phyloP scores from a whole-genome alignment of 805 yeast species.

The Tetrapisispora arboricola region DNA sequence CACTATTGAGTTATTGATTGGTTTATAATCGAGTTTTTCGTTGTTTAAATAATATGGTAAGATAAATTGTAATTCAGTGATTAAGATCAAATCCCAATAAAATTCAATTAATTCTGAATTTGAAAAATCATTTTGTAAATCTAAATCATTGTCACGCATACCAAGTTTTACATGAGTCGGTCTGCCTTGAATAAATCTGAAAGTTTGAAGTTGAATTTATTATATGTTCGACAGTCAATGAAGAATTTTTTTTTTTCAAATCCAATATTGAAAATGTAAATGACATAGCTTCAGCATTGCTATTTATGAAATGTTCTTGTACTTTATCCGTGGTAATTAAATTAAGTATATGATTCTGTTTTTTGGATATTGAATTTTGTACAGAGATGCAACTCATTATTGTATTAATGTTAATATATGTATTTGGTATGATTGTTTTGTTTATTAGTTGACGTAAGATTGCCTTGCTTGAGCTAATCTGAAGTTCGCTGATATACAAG shows the following conservation, averaged over 20 bases:
- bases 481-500: too few species aligned
- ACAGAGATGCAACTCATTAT: background rate
- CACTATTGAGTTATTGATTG: slow-evolving; percentile 9
- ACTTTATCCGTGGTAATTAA: slow-evolving; percentile 11
- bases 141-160: slow-evolving; percentile 24
- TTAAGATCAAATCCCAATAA: slow-evolving; percentile 26
- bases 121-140: background rate
- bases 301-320: slow-evolving; percentile 9
- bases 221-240: background rate
- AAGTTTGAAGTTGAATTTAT: slow-evolving; percentile 5
- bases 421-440: too few species aligned
- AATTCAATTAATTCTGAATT: slow-evolving; percentile 14
- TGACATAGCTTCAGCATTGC: slow-evolving; percentile 11
- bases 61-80: slow-evolving; percentile 22
- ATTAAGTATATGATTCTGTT: slow-evolving; percentile 12
- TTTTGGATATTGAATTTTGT: slow-evolving; percentile 6
- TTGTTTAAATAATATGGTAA: slow-evolving; percentile 2
- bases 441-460: too few species aligned
- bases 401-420: background rate
- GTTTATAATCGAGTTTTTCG: slow-evolving; percentile 2
- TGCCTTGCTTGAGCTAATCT: too few species aligned
- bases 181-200: slow-evolving; percentile 12
- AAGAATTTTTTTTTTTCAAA: slow-evolving; percentile 13
- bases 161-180: slow-evolving; percentile 23
- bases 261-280: slow-evolving; percentile 17